Evolutionary conservation across 352 stramenopile genomes (phyloP).

Genomic region (Globisporangium recalcitrans): DNA sequence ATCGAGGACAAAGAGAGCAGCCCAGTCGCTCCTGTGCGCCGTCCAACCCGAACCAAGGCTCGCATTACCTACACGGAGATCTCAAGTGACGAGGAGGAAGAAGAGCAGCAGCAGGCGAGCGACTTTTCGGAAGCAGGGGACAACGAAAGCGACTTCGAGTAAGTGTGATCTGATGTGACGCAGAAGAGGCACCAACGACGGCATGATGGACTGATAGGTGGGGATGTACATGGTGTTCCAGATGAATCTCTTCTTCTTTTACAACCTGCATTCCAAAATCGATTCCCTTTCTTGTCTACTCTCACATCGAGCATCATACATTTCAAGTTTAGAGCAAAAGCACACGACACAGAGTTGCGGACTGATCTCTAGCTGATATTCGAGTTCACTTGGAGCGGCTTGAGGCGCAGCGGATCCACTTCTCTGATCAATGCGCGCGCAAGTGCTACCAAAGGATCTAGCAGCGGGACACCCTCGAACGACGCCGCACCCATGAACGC

Average conservation of each 20-base stretch:
- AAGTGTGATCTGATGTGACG: not conserved
- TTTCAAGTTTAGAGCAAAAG: not conserved
- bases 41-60: constrained; percentile 32
- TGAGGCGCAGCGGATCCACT: constrained; percentile 33
- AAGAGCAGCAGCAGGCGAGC: constrained; percentile 40
- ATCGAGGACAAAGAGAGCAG: constrained; percentile 9
- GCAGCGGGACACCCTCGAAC: constrained; percentile 32
- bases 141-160: constrained; percentile 61
- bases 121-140: constrained; percentile 44
- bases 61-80: constrained; percentile 49
- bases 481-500: constrained; percentile 24
- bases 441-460: constrained; percentile 43
- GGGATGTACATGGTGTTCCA: not conserved
- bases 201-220: too few species aligned
- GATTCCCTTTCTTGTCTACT: not conserved
- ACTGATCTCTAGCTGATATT: not conserved
- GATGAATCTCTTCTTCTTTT: not conserved
- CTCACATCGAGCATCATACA: not conserved
- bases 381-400: constrained; percentile 20
- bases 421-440: constrained; percentile 46
- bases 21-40: constrained; percentile 21
- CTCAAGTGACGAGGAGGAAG: constrained; percentile 39
- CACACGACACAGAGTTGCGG: not conserved
- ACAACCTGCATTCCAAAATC: not conserved
- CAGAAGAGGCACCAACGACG: not conserved